Conservation (phyloP, 495 filamentous ascomycete genomes). For the Staphylotrichum longicolle region DNA sequence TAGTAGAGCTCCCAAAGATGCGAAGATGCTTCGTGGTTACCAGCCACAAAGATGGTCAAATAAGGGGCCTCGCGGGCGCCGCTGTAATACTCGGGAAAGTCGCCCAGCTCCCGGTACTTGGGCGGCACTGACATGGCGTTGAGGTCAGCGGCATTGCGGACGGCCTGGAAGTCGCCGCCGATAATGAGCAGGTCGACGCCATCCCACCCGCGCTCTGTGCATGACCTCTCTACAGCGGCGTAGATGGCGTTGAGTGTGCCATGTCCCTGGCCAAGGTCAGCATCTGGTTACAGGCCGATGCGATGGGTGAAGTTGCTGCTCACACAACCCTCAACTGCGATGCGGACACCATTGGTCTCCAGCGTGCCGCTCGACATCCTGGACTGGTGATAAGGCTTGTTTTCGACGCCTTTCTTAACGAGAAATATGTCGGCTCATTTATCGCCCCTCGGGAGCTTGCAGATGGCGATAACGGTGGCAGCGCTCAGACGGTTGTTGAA, state of each 20-base stretch:
- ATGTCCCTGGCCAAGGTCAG: constrained; percentile 63
- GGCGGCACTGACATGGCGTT: constrained; percentile 79
- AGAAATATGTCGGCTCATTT: background rate
- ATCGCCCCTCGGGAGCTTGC: background rate
- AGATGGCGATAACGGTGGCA: background rate
- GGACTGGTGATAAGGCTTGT: background rate
- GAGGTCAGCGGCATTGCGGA: constrained; percentile 84
- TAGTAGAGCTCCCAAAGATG: constrained; percentile 89
- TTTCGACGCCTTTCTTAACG: background rate
- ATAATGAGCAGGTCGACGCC: constrained; percentile 82
- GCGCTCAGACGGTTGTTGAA: background rate
- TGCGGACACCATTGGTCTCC: constrained; percentile 45
- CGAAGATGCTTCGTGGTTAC: constrained; percentile 91
- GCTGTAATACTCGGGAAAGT: constrained; percentile 92
- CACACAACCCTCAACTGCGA: constrained; percentile 80
- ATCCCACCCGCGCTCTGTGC: constrained; percentile 66
- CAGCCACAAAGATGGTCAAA: constrained; percentile 86
- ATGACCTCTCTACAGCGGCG: constrained; percentile 62
- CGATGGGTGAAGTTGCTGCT: constrained; percentile 28
- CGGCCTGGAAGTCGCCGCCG: constrained; percentile 83
- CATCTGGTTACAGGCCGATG: constrained; percentile 12
- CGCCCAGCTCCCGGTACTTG: constrained; percentile 80
- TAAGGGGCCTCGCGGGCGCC: constrained; percentile 75
- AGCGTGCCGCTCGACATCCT: constrained; percentile 19
- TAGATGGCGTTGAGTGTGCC: constrained; percentile 90